phyloP scores from a whole-genome alignment of 2,329 filamentous ascomycete genomes.

The Fusarium mexicanum region DNA sequence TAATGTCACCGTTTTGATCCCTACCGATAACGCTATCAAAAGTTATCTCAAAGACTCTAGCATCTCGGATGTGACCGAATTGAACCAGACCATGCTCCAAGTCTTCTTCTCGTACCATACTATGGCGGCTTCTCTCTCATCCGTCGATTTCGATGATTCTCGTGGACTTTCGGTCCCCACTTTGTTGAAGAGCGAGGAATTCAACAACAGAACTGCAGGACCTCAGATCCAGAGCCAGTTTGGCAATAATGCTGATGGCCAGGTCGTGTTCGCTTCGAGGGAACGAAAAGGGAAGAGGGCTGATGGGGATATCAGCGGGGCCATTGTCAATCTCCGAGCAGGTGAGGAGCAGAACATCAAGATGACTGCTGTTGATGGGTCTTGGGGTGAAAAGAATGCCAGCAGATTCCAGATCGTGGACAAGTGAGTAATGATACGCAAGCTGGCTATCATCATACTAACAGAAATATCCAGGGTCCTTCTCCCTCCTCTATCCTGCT shows the following conservation, averaged over 20 bases:
- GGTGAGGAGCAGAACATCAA: constrained; percentile 31
- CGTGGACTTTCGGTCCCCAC: constrained; percentile 26
- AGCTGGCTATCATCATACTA: accelerated
- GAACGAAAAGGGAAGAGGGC: background rate
- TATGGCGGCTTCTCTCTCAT: constrained; percentile 8
- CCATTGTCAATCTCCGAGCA: constrained; percentile 13
- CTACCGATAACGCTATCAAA: constrained; percentile 31
- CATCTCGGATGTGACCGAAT: background rate
- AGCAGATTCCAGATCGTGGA: constrained; percentile 35
- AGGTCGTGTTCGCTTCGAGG: constrained; percentile 27
- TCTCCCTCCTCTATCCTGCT: constrained; percentile 21
- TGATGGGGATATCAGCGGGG: background rate
- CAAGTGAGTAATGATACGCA: background rate
- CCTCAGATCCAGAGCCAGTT: constrained; percentile 13
- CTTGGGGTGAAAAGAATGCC: constrained; percentile 26
- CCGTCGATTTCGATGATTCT: constrained; percentile 5
- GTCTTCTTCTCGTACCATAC: constrained; percentile 36
- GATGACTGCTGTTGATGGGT: constrained; percentile 36
- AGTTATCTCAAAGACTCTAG: constrained; percentile 16
- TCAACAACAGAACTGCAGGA: constrained; percentile 34
- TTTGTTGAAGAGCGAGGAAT: constrained; percentile 6
- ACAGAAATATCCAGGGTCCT: constrained; percentile 10
- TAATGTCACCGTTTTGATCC: constrained; percentile 35
- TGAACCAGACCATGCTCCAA: constrained; percentile 3
- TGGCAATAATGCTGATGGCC: constrained; percentile 18